phyloP scores from a whole-genome alignment of 345 rosid genomes.

The Eutrema yunnanense region DNA sequence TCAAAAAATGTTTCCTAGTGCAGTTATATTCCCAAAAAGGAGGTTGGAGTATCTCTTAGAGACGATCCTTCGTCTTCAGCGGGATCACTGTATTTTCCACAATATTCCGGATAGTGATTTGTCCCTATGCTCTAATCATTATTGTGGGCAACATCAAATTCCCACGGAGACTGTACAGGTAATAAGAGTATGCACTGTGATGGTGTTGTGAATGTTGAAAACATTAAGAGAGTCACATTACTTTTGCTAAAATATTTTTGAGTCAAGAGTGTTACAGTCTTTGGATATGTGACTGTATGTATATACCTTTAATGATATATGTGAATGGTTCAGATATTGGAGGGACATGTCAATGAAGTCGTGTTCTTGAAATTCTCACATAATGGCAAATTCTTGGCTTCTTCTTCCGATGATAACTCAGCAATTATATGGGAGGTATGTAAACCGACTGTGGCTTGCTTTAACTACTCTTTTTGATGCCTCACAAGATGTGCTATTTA shows the following conservation, averaged over 20 bases:
- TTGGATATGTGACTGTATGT: background rate
- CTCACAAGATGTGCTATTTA: too few species aligned
- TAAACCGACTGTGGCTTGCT: constrained; percentile 5
- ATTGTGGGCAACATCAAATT: constrained; percentile 37
- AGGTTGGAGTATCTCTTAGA: constrained; percentile 57
- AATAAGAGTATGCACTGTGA: constrained; percentile 2
- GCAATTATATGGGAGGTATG: constrained; percentile 62
- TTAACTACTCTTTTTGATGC: too few species aligned
- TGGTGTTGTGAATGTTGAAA: background rate
- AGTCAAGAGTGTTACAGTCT: background rate
- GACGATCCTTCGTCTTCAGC: constrained; percentile 32
- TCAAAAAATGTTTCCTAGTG: constrained; percentile 42
- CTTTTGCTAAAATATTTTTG: background rate
- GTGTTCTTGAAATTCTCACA: constrained; percentile 61
- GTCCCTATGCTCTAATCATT: constrained; percentile 41
- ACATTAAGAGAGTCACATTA: background rate
- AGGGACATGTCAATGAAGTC: constrained; percentile 52
- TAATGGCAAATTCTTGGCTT: constrained; percentile 54
- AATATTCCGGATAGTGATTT: constrained; percentile 40
- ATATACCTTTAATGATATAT: background rate
- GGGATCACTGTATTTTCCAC: constrained; percentile 34
- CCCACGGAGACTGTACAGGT: constrained; percentile 58
- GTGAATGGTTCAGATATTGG: constrained; percentile 40
- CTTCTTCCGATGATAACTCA: constrained; percentile 48
- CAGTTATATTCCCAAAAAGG: constrained; percentile 35